Percentiles rank a stretch among this genome's conserved stretches.
Conservation (phyloP, 192 early-diverging fungal species). For the Linnemannia elongata region DNA sequence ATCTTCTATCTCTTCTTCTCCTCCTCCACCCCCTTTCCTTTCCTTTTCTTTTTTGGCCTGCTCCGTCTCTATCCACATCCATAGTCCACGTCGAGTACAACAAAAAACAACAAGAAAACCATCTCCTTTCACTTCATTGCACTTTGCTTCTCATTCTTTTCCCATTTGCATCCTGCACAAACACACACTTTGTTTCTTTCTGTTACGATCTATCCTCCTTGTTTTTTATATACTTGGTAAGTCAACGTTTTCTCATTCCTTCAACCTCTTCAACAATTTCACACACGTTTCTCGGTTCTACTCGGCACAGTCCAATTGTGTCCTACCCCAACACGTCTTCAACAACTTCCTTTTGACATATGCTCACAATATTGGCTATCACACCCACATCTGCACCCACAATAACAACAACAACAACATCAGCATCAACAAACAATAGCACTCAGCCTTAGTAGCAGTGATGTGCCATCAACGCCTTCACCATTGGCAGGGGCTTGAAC, state of each 20-base stretch:
- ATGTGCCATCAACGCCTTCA: background rate
- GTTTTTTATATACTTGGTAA: conserved; percentile 20
- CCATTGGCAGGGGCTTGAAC: background rate
- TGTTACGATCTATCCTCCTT: conserved; percentile 31
- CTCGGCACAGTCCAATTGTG: background rate
- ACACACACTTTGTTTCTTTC: background rate
- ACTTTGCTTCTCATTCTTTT: conserved; percentile 23
- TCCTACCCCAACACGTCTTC: background rate
- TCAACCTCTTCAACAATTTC: background rate
- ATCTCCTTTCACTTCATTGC: conserved; percentile 4
- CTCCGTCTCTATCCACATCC: conserved; percentile 29
- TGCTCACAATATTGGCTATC: background rate
- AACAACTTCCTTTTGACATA: background rate
- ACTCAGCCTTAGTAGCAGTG: background rate
- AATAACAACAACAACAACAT: no score
- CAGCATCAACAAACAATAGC: background rate
- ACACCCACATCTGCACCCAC: no score
- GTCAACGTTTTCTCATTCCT: background rate
- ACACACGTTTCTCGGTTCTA: background rate
- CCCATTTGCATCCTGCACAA: conserved; percentile 31
- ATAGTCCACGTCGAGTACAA: conserved; percentile 46
- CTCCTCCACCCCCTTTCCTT: background rate
- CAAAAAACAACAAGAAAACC: background rate
- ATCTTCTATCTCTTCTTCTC: background rate
- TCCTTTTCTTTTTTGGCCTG: conserved; percentile 16